Evolutionary conservation across 2,329 filamentous ascomycete species (phyloP).

Genomic region (Cercospora sp.): DNA sequence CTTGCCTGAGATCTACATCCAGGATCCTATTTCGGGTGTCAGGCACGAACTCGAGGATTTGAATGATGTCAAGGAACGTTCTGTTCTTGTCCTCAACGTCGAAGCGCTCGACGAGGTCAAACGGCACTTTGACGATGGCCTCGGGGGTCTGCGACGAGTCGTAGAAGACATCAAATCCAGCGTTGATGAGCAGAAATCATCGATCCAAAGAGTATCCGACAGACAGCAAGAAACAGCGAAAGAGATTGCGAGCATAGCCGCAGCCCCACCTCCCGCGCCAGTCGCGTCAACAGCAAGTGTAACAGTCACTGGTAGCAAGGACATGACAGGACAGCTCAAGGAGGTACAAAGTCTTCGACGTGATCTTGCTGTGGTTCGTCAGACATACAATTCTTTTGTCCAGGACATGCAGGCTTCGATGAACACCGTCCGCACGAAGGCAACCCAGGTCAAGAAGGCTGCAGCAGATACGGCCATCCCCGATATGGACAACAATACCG

Average conservation of each 20-base stretch:
- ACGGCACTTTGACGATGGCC: slow-evolving; percentile 88
- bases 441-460: slow-evolving; percentile 72
- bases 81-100: slow-evolving; percentile 91
- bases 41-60: slow-evolving; percentile 94
- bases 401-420: slow-evolving; percentile 87
- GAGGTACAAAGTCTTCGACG: slow-evolving; percentile 82
- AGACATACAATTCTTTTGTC: slow-evolving; percentile 90
- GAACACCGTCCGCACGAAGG: slow-evolving; percentile 78
- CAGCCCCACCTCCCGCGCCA: slow-evolving; percentile 46
- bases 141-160: slow-evolving; percentile 74
- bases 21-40: slow-evolving; percentile 93
- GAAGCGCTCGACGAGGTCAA: slow-evolving; percentile 95
- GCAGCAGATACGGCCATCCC: slow-evolving; percentile 72
- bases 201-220: slow-evolving; percentile 84
- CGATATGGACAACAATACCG: slow-evolving; percentile 72
- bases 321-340: slow-evolving; percentile 62
- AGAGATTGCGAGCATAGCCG: slow-evolving; percentile 71
- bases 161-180: slow-evolving; percentile 85
- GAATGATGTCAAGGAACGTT: slow-evolving; percentile 87
- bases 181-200: slow-evolving; percentile 77
- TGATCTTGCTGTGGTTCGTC: slow-evolving; percentile 85
- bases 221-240: slow-evolving; percentile 86
- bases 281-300: slow-evolving; percentile 34
- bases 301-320: slow-evolving; percentile 33
- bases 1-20: slow-evolving; percentile 94